Percentiles rank a stretch among this genome's conserved stretches.
Evolutionary conservation across 257 asterid genomes (phyloP).

Genomic region (Solanum appendiculatum): DNA sequence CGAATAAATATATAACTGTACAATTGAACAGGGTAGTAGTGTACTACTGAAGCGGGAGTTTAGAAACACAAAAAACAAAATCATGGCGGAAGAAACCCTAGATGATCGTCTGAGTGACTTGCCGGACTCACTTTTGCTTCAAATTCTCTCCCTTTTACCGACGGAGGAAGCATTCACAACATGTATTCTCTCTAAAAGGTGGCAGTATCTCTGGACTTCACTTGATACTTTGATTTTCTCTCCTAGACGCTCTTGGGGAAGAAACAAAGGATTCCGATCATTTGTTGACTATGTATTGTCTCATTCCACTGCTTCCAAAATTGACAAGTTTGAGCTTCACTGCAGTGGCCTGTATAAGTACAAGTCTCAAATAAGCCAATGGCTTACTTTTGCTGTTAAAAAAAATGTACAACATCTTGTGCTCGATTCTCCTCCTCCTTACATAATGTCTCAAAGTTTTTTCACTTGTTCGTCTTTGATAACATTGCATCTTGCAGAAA

Average conservation of each 20-base stretch:
- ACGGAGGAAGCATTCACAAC: background rate
- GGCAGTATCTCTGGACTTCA: background rate
- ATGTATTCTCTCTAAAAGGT: background rate
- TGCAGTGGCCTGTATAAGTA: background rate
- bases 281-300: background rate
- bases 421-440: background rate
- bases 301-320: background rate
- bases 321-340: background rate
- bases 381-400: background rate
- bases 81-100: background rate
- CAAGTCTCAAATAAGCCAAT: background rate
- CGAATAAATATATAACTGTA: too few species aligned
- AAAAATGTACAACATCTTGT: background rate
- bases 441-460: background rate
- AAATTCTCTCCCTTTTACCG: background rate
- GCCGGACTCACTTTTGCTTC: background rate
- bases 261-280: background rate
- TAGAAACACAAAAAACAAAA: background rate
- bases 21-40: too few species aligned
- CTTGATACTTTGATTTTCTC: background rate
- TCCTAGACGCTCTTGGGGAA: background rate
- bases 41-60: background rate
- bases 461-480: background rate
- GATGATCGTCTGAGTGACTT: background rate
- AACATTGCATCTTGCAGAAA: background rate